Evolutionary conservation across 345 rosid species (phyloP).

Genomic region (Eutrema yunnanense): DNA sequence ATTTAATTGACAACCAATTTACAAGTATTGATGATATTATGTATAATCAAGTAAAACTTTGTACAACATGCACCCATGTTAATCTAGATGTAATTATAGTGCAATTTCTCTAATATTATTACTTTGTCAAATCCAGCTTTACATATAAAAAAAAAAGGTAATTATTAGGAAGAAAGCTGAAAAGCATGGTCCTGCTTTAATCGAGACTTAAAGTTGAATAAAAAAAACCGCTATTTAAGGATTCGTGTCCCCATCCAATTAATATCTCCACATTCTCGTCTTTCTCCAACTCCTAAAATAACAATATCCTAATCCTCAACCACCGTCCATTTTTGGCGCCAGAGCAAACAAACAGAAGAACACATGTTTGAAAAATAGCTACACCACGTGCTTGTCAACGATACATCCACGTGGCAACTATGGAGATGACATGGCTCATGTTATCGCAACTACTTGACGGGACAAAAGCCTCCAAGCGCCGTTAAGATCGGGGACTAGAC

Average conservation of each 20-base stretch:
- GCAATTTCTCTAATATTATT: background rate
- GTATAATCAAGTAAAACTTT: background rate
- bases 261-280: conserved; percentile 32
- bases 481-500: conserved; percentile 15
- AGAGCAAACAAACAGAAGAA: conserved; percentile 16
- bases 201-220: conserved; percentile 2
- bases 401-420: background rate
- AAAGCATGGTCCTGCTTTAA: conserved; percentile 16
- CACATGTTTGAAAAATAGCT: conserved; percentile 2
- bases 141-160: background rate
- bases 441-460: conserved; percentile 3
- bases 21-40: background rate
- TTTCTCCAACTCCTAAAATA: conserved; percentile 7
- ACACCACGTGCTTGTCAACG: conserved; percentile 7
- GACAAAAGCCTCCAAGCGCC: conserved; percentile 23
- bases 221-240: conserved; percentile 30
- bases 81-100: background rate
- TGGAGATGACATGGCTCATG: conserved; percentile 5
- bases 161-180: conserved; percentile 18
- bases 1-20: background rate
- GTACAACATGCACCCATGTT: conserved; percentile 1
- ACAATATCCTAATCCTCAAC: conserved; percentile 4
- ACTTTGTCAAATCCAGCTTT: conserved; percentile 10
- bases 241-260: conserved; percentile 31
- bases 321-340: conserved; percentile 30